Conservation (phyloP, 1,284 basidiomycete genomes). For the Trametes polyzona region DNA sequence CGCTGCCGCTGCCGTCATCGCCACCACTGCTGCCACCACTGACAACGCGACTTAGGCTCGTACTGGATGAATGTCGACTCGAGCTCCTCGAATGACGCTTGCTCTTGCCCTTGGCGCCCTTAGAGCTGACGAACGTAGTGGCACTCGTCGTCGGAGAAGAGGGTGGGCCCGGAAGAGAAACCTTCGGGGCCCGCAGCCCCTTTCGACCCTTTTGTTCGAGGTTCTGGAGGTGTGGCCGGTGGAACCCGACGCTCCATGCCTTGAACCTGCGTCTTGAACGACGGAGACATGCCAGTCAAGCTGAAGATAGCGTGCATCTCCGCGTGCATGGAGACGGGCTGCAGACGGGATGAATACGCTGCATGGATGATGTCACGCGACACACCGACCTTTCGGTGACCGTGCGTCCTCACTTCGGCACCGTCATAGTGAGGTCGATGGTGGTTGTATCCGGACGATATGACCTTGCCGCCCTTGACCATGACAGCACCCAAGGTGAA, state of each 20-base stretch:
- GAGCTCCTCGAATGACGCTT: slow-evolving; percentile 13
- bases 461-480: slow-evolving; percentile 61
- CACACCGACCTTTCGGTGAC: slow-evolving; percentile 44
- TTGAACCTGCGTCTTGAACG: slow-evolving; percentile 60
- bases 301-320: slow-evolving; percentile 65
- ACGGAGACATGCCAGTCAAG: slow-evolving; percentile 54
- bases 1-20: slow-evolving; percentile 21
- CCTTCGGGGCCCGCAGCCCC: slow-evolving; percentile 27
- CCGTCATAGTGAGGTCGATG: slow-evolving; percentile 59
- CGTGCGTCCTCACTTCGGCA: slow-evolving; percentile 43
- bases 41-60: slow-evolving; percentile 3
- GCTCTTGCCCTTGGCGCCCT: slow-evolving; percentile 22
- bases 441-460: slow-evolving; percentile 58
- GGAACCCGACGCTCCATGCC: slow-evolving; percentile 40
- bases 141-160: slow-evolving; percentile 2
- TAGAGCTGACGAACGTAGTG: slow-evolving; percentile 6
- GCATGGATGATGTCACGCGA: no score
- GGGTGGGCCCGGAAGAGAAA: slow-evolving; percentile 30
- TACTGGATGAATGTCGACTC: slow-evolving; percentile 2
- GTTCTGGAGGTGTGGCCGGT: slow-evolving; percentile 33
- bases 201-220: slow-evolving; percentile 38
- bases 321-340: slow-evolving; percentile 62
- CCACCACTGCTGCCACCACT: slow-evolving; percentile 19
- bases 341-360: not conserved
- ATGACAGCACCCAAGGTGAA: slow-evolving; percentile 60